phyloP scores from a whole-genome alignment of 75 land plant species.

The Isoetes taiwanensis region DNA sequence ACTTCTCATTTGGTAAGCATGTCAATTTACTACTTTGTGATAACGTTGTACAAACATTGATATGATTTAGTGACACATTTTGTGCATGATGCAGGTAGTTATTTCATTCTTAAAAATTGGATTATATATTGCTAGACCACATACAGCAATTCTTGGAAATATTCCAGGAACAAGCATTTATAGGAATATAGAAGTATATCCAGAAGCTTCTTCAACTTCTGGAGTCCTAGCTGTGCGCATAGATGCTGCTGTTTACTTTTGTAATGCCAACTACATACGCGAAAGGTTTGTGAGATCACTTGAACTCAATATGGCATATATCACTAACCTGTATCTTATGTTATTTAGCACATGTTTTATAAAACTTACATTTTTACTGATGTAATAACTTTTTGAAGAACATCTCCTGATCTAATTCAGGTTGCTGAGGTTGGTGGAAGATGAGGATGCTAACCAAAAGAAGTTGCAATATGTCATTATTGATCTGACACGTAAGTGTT shows the following conservation, averaged over 20 bases:
- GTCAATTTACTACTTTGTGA: not conserved
- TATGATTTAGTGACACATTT: not conserved
- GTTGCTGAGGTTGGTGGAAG: constrained; percentile 62
- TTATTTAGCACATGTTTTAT: too few relatives aligned
- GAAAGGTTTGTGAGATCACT: not conserved
- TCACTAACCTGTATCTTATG: too few relatives aligned
- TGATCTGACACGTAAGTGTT: constrained; percentile 78
- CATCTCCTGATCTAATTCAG: constrained; percentile 21
- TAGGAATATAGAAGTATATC: not conserved
- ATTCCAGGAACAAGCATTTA: constrained; percentile 6
- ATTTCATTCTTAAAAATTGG: not conserved
- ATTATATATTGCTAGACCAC: not conserved
- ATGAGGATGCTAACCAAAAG: constrained; percentile 44
- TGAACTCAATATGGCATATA: not conserved
- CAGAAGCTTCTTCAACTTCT: not conserved
- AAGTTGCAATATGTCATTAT: constrained; percentile 47
- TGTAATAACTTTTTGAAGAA: not conserved
- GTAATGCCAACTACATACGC: not conserved
- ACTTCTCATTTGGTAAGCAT: not conserved
- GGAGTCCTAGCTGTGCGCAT: not conserved
- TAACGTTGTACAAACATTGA: not conserved
- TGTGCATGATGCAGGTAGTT: not conserved
- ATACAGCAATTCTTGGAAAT: not conserved
- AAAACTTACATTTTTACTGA: too few relatives aligned
- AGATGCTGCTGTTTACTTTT: constrained; percentile 1